Base-by-base conservation (phyloP, 805 yeast species). In the Candida rishiriensis region DNA sequence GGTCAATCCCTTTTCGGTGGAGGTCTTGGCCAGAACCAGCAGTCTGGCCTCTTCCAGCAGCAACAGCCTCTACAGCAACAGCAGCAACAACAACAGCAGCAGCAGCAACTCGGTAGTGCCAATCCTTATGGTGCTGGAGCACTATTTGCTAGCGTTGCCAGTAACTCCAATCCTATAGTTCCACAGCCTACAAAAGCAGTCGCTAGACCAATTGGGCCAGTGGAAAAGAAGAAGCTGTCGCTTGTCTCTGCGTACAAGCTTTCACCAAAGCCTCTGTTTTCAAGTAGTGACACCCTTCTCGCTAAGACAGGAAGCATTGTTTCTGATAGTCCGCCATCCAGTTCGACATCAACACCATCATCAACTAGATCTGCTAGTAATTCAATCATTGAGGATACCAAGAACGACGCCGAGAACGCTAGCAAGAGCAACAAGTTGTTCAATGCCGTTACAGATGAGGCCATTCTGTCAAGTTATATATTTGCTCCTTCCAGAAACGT, bases 61-160 rank as follows among this genome's bases (percentile, higher is more conserved):
- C 36, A 34, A 21, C 48, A 41, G 21, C 44, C 35, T 16, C 55
- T 49, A 26, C 54, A 50, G 36, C 59, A 45, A 31, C 56, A 51
- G 36, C 56, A 53, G 37, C 55, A 52, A 35, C 50, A 40, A 28
- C 39, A 42, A 51, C 40, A 43, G 34, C 56, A 53, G 36, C 67
- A 42, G 65, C 73, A 36, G 46, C 52, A 32, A 30, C 49, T 42
- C 47, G 48, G 66, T 42, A 70, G 67, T 45, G 71, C 72, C 47
- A 78, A 84, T 59, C 96, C 97, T 36, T 90, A 87, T 59, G 95
- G 96, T 1, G 74, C 78, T 39, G 82, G 83, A 54, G 85, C 89
- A 6, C 68, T 90, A 41, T 88, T 86, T 54, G 46, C 66, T 3
- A 62, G 60, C 36, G 54, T 62, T 28, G 61, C 63, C 29, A 57